Percentiles rank a stretch among this genome's conserved stretches.
These are phyloP conservation scores for Ogataea paradorogensis DNA, from an alignment of 805 yeast species.

Conservation along the genomic window DNA sequence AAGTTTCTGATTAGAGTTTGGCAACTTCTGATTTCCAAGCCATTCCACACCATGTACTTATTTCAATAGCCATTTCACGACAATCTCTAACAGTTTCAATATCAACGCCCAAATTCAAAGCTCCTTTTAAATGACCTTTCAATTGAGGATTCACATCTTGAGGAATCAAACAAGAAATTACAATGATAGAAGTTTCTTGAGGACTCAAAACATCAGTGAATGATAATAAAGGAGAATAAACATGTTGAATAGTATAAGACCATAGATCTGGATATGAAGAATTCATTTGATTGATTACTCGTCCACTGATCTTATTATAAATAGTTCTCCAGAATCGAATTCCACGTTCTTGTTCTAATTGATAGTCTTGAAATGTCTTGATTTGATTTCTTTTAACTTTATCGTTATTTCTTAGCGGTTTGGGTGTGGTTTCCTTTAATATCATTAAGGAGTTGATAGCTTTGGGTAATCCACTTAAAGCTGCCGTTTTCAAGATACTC, in stretches of 20 bases:
- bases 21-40: constrained; percentile 58
- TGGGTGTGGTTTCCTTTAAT: constrained; percentile 65
- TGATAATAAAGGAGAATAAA: constrained; percentile 76
- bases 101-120: constrained; percentile 72
- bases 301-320: constrained; percentile 68
- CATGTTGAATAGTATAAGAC: constrained; percentile 66
- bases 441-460: constrained; percentile 74
- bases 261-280: constrained; percentile 85
- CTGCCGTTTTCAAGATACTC: constrained; percentile 72
- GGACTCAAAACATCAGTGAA: constrained; percentile 59
- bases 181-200: constrained; percentile 71
- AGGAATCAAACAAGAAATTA: constrained; percentile 79
- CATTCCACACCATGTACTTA: constrained; percentile 74
- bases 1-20: constrained; percentile 36
- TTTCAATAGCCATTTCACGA: constrained; percentile 58
- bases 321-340: constrained; percentile 65
- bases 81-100: constrained; percentile 58
- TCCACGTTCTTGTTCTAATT: constrained; percentile 44
- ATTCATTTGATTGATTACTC: constrained; percentile 66
- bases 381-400: constrained; percentile 18
- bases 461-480: constrained; percentile 80
- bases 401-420: constrained; percentile 32
- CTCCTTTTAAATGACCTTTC: constrained; percentile 88
- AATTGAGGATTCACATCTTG: constrained; percentile 92
- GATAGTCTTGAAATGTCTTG: constrained; percentile 15